Evolutionary conservation across 148 eudicot species (phyloP), one percentile per base, ranked within the genome.

Genomic region (Hydrangea macrophylla): DNA sequence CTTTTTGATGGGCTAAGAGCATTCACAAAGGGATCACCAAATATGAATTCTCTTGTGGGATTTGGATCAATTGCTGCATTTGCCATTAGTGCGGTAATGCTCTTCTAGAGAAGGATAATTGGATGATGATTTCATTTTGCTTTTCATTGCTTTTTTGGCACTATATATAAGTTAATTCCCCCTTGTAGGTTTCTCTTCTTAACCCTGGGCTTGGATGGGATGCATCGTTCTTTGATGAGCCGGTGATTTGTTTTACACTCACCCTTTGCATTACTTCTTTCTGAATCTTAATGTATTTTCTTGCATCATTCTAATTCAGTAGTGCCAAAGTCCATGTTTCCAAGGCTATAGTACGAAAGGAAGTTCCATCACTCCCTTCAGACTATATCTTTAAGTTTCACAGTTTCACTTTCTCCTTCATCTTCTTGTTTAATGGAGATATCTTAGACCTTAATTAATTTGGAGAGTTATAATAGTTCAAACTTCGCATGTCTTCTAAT

Each of bases 41-140:
- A 92, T 73, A 92, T 92, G 98, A 92, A 90, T 83, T 92, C 98
- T 72, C 92, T 92, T 73, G 98, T 92, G 71, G 98, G 98, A 72
- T 88, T 88, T 79, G 98, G 98, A 71, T 88, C 96, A 12, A 68
- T 88, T 70, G 94, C 94, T 77, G 90, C 94, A 28, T 92, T 92
- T 73, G 65, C 82, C 71, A 84, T 92, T 56, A 90, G 94, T 71
- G 73, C 85, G 57, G 98, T 92, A 75, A 81, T 88, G 44, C 64
- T 73, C 27, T 67, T 70, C 40, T 65, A 33, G 10, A 32, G 32
- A 48, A 58, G 35, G 60, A 50, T 40, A 27, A 48, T 30, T 53
- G 30, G 48, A 22, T 53, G 20, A 36, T 58, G 56, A 13, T 66
- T 60, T 22, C 11, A 27, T 28, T 22, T 37, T 73, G 6, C 22